Evolutionary conservation across 2,329 filamentous ascomycete species (phyloP), one percentile per base, ranked within the genome.

Genomic region (Pseudovirgaria hyperparasitica): DNA sequence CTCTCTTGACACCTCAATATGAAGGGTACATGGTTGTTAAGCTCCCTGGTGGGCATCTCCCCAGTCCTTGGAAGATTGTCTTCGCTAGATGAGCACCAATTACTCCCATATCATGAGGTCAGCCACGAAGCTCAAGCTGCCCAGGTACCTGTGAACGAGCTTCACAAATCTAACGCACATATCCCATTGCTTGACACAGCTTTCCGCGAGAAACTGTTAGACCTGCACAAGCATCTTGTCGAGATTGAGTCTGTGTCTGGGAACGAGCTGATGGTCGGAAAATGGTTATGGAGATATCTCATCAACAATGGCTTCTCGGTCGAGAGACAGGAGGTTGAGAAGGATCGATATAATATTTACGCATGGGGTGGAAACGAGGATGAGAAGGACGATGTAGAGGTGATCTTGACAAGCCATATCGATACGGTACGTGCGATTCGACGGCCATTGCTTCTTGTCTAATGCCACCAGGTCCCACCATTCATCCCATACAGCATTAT

Each of bases 381-480:
- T n/a, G 48, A 54, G 24, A 52, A 55, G 10, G 60, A 64, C 19
- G 56, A 64, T 7, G 67, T 74, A 2, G 65, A 64, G 18, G 60
- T 82, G 8, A 58, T 84, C n/a, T 54, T 86, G 2, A 75, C 75
- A 2, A 85, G 77, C 30, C 85, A 93, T 50, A 87, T 92, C 42
- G 86, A 94, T 43, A 74, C 70, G 3, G 72, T 55, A 4, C 48
- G 22, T 23, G 15, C 16, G 22, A 23, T 12, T 12, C 7, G 6
- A 6, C 22, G 6, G 11, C 11, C 16, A 7, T 12, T 23, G 15
- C 11, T 6, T 7, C 7, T 12, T 12, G 6, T 16, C 11, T 16
- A 5, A 22, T 12, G 11, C 10, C 13, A 22, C 18, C 33, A 50
- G 47, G 76, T 82, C 0, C 77, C 80, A 1, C 80, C 80, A 0